A percentile compares a stretch with the other conserved stretches of the same genome.
phyloP scores from a whole-genome alignment of 2,329 filamentous ascomycete species.

The Colletotrichum siamense region DNA sequence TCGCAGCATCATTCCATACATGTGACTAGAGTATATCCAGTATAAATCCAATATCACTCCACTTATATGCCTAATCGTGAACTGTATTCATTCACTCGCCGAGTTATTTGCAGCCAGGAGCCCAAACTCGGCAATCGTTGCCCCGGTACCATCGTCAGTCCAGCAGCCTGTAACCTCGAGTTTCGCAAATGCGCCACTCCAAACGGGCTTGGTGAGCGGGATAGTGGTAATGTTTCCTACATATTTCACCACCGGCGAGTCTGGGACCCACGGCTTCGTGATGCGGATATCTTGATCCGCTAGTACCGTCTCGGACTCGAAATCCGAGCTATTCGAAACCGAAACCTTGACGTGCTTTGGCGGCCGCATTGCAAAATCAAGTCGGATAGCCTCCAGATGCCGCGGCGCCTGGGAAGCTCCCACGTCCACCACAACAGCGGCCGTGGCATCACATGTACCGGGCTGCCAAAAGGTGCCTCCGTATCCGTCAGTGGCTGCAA shows the following conservation, averaged over 20 bases:
- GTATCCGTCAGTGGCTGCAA: neutral
- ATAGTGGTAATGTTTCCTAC: neutral
- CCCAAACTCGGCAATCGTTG: neutral
- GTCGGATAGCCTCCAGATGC: neutral
- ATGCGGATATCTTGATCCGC: neutral
- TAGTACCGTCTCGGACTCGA: neutral
- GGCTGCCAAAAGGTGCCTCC: neutral
- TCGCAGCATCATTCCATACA: neutral
- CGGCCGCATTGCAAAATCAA: neutral
- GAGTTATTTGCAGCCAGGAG: neutral
- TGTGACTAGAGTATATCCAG: neutral
- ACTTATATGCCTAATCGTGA: neutral
- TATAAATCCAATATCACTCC: neutral
- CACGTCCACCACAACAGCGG: neutral
- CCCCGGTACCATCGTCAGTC: neutral
- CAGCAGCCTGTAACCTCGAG: conserved; percentile 1
- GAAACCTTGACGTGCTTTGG: neutral
- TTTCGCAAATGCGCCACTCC: neutral
- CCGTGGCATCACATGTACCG: neutral
- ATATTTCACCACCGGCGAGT: neutral
- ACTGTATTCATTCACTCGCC: neutral
- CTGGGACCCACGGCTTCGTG: neutral
- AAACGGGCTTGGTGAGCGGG: neutral
- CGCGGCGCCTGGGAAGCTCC: neutral
- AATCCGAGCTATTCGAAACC: neutral